Percentiles rank a stretch among this genome's conserved stretches.
Conservation (phyloP, 345 rosid species). For the Microcos paniculata region DNA sequence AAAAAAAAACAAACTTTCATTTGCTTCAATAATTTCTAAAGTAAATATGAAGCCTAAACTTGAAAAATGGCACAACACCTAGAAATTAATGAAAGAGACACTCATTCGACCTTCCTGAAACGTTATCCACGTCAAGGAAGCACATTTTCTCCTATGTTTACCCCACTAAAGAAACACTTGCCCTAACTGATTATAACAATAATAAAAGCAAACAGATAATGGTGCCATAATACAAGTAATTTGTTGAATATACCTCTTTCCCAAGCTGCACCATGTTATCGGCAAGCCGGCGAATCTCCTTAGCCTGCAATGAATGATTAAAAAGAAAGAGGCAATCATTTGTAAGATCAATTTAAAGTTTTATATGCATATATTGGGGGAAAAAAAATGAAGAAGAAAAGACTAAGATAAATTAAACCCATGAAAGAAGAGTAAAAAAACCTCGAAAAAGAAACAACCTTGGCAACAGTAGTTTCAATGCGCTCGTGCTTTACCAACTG, state of each 20-base stretch:
- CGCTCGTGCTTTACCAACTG: slow-evolving; percentile 94
- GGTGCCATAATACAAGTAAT: not conserved
- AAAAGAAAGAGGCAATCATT: not conserved
- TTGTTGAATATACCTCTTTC: slow-evolving; percentile 59
- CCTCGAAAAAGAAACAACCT: slow-evolving; percentile 38
- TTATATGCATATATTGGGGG: not conserved
- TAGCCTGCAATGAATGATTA: slow-evolving; percentile 50
- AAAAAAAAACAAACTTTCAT: not conserved
- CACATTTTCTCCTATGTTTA: not conserved
- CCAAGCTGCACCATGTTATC: slow-evolving; percentile 95
- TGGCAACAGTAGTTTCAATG: slow-evolving; percentile 86
- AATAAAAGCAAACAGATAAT: not conserved
- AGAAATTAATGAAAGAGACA: slow-evolving; percentile 1
- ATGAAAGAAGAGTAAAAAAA: slow-evolving; percentile 15
- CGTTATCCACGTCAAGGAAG: not conserved
- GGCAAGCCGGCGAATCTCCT: slow-evolving; percentile 83
- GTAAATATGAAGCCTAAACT: not conserved
- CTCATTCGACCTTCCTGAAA: not conserved
- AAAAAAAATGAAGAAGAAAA: not conserved
- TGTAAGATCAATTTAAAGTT: not conserved
- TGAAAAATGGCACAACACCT: slow-evolving; percentile 3
- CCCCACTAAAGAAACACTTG: not conserved
- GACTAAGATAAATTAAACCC: not conserved
- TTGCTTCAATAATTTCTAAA: not conserved
- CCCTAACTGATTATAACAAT: not conserved